Percentiles rank a stretch among this genome's conserved stretches.
Evolutionary conservation across 768 basidiomycete species (phyloP).

Genomic region (Phylloporus arenicola): DNA sequence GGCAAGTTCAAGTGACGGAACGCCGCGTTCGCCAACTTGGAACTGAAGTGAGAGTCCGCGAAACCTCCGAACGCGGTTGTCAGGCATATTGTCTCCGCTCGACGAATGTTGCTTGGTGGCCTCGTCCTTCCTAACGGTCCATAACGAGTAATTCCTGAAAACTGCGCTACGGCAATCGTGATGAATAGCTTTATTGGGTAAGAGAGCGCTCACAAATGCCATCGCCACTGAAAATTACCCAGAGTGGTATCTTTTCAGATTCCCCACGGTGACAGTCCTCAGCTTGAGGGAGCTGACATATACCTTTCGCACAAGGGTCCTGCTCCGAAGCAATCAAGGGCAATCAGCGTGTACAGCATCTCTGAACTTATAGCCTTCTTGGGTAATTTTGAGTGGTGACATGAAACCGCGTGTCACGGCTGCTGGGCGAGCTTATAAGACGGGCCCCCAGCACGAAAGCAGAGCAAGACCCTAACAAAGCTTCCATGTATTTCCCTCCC

Average conservation of each 20-base stretch:
- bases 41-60: too few species aligned
- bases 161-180: conserved; percentile 14
- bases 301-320: conserved; percentile 24
- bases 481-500: conserved; percentile 2
- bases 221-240: conserved; percentile 22
- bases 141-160: conserved; percentile 19
- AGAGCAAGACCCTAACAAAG: conserved; percentile 4
- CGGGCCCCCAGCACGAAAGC: conserved; percentile 12
- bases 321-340: conserved; percentile 22
- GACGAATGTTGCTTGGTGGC: not conserved
- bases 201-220: not conserved
- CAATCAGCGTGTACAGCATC: conserved; percentile 19
- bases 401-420: conserved; percentile 14
- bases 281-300: conserved; percentile 26
- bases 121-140: conserved; percentile 3
- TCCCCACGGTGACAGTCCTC: not conserved
- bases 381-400: conserved; percentile 24
- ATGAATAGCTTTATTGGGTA: not conserved
- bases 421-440: conserved; percentile 23
- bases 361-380: conserved; percentile 13
- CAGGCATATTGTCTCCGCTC: too few species aligned
- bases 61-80: too few species aligned
- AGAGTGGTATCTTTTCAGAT: conserved; percentile 14
- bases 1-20: too few species aligned
- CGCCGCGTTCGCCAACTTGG: too few species aligned